phyloP scores from a whole-genome alignment of 108 stramenopile genomes.

The Cyclotella distinguenda region DNA sequence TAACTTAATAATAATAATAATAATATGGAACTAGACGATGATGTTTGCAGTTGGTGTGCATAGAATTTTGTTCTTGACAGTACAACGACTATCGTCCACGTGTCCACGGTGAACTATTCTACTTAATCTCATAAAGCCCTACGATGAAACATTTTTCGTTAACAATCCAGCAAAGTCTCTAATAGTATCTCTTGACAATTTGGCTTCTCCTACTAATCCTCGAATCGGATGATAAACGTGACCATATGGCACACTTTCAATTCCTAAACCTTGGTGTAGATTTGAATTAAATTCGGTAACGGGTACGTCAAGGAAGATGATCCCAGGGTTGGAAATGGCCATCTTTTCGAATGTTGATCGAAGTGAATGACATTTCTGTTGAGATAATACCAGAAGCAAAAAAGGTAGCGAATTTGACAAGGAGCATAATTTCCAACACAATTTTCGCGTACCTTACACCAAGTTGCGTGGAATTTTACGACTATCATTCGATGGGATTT shows the following conservation, averaged over 20 bases:
- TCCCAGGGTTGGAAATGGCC: constrained; percentile 38
- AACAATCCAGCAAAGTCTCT: constrained; percentile 34
- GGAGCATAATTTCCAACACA: background rate
- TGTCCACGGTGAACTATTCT: background rate
- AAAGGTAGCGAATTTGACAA: background rate
- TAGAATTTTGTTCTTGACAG: background rate
- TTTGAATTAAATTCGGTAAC: constrained; percentile 62
- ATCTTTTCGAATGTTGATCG: constrained; percentile 53
- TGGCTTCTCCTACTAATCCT: constrained; percentile 65
- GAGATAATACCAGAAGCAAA: background rate
- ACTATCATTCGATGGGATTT: constrained; percentile 47
- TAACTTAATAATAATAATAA: background rate
- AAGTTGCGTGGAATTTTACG: constrained; percentile 67
- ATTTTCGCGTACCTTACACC: constrained; percentile 63
- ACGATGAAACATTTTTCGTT: background rate
- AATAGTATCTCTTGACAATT: constrained; percentile 47
- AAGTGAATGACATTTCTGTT: constrained; percentile 60
- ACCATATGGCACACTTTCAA: constrained; percentile 55
- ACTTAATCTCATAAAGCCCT: background rate
- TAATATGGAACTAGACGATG: too few species aligned
- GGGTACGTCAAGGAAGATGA: constrained; percentile 73
- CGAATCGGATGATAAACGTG: constrained; percentile 67
- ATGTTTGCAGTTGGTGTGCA: too few species aligned
- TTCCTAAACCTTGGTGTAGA: constrained; percentile 71
- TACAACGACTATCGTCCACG: background rate